Base-by-base conservation (phyloP, 2,329 filamentous ascomycete species). In the Polytolypa hystricis region DNA sequence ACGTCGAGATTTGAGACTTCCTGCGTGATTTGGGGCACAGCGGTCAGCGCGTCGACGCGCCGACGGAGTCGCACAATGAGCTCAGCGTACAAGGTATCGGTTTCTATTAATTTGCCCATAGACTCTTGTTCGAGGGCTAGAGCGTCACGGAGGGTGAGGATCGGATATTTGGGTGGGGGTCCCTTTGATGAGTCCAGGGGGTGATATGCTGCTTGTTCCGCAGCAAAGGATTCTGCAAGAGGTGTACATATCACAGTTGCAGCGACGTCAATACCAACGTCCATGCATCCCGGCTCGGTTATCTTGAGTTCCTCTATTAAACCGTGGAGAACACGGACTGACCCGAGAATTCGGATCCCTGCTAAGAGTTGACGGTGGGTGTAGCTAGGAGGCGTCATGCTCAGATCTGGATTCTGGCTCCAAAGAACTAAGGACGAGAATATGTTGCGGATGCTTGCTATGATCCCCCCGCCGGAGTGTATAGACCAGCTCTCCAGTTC, bases 401-500 rank as follows among this genome's bases (percentile, higher is more conserved):
- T 67, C 14, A 71, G 62, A n/a, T 63, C 61, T 2, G 66, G 59
- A 33, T 66, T 56, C 35, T 62, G 52, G 33, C 61, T 67, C 74
- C 74, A 78, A 6, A 66, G 55, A 0, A 70, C 60, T 6, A 76
- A 56, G 3, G 67, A 62, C 26, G 70, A 68, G 30, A 76, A 61
- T 0, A 64, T 67, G 36, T 59, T 64, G 23, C 66, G 63, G 11
- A 77, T 55, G 19, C 62, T 63, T 14, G 58, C 57, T n/a, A 61
- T 51, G 9, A 75, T 50, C 1, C 61, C 51, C 27, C 60, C 65
- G 12, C 58, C 55, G 2, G 63, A 53, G 16, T 65, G 61, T 3
- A 58, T 56, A 3, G 64, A 64, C 70, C 71, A 77, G 28, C 60
- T 58, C 28, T 73, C 66, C 4, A 74, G 48, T 44, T 76, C 71